Evolutionary conservation across 148 eudicot genomes (phyloP).

Genomic region (Cornus kousa): DNA sequence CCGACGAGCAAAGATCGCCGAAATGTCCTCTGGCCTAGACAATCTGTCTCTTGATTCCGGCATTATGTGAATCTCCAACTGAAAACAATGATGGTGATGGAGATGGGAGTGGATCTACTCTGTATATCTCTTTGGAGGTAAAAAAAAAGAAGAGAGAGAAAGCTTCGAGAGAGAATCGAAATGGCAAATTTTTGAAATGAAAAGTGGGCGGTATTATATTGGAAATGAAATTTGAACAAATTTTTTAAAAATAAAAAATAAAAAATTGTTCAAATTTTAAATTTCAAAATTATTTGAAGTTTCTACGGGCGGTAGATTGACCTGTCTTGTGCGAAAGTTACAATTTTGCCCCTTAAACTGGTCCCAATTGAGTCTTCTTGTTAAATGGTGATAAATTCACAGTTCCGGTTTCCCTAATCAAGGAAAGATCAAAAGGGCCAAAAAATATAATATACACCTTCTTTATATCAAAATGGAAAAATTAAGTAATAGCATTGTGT

Average conservation of each 20-base stretch:
- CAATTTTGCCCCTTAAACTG: too few species aligned
- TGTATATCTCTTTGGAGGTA: background rate
- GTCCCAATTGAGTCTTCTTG: too few species aligned
- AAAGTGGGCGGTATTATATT: conserved; percentile 28
- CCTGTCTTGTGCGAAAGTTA: too few species aligned
- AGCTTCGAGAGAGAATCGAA: conserved; percentile 19
- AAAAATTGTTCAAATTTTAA: too few species aligned
- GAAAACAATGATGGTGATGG: background rate
- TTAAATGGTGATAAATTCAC: too few species aligned
- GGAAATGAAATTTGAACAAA: conserved; percentile 4
- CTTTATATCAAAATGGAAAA: too few species aligned
- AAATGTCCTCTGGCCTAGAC: conserved; percentile 53
- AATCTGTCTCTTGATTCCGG: conserved; percentile 75
- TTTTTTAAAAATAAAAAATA: background rate
- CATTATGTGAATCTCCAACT: conserved; percentile 23
- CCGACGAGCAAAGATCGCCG: conserved; percentile 24
- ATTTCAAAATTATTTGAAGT: too few species aligned
- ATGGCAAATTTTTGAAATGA: conserved; percentile 30
- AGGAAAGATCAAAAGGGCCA: too few species aligned
- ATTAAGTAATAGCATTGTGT: too few species aligned
- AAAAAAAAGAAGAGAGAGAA: conserved; percentile 10
- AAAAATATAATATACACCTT: too few species aligned
- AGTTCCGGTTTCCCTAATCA: too few species aligned
- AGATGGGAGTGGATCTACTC: background rate
- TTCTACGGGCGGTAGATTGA: too few species aligned